Evolutionary conservation across 2,329 filamentous ascomycete species (phyloP).

Genomic region (Neofusicoccum laricinum): DNA sequence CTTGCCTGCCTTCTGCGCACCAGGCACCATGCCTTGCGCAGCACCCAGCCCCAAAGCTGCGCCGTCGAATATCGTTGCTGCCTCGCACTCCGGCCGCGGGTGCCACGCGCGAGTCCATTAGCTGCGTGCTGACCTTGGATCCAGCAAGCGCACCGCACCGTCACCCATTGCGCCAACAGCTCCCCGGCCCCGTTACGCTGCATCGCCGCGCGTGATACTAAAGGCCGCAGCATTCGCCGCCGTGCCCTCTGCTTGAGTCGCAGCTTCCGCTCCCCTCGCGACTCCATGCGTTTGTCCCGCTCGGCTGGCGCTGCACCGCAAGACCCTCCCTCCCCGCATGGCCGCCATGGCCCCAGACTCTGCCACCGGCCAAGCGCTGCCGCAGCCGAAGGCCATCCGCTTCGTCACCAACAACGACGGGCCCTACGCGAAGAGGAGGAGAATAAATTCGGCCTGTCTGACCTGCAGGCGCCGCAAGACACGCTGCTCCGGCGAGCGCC

Average conservation of each 20-base stretch:
- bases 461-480: slow-evolving; percentile 51
- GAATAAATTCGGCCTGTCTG: slow-evolving; percentile 44
- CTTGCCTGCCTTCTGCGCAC: not conserved
- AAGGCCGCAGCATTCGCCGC: not conserved
- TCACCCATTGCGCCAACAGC: not conserved
- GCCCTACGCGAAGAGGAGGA: slow-evolving; percentile 40
- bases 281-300: not conserved
- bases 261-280: not conserved
- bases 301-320: not conserved
- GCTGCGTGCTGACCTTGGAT: not conserved
- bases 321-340: slow-evolving; percentile 8
- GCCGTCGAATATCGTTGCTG: not conserved
- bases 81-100: not conserved
- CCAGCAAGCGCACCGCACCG: no score
- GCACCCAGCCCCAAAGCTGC: not conserved
- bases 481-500: slow-evolving; percentile 44
- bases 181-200: not conserved
- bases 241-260: not conserved
- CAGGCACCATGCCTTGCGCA: not conserved
- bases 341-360: slow-evolving; percentile 12
- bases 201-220: not conserved
- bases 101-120: not conserved
- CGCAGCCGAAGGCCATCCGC: slow-evolving; percentile 37
- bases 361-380: slow-evolving; percentile 21
- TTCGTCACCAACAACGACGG: slow-evolving; percentile 43